Percentiles rank a stretch among this genome's conserved stretches.
Conservation (phyloP, 495 filamentous ascomycete genomes). For the Aspergillus coremiiformis region DNA sequence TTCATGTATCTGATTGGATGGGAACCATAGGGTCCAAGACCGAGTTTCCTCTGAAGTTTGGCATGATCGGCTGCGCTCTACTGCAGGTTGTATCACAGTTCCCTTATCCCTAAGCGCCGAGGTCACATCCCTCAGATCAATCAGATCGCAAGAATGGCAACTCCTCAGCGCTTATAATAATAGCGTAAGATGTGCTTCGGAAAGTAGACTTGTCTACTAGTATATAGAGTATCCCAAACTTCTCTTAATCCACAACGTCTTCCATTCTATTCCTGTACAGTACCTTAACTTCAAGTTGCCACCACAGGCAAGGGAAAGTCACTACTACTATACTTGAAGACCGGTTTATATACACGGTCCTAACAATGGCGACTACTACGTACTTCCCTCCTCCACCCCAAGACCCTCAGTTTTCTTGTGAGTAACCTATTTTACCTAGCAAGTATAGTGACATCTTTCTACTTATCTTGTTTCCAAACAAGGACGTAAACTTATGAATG, state of each 20-base stretch:
- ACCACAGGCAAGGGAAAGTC: too few relatives aligned
- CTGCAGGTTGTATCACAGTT: conserved; percentile 9
- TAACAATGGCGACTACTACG: background rate
- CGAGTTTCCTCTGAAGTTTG: background rate
- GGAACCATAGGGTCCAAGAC: too few relatives aligned
- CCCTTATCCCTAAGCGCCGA: conserved; percentile 7
- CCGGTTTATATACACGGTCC: too few relatives aligned
- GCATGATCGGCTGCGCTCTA: conserved; percentile 1
- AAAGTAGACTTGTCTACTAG: too few relatives aligned
- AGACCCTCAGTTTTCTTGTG: conserved; percentile 12
- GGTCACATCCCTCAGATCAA: background rate
- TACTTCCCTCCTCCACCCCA: conserved; percentile 14
- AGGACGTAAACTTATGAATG: background rate
- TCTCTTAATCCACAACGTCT: too few relatives aligned
- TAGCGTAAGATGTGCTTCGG: background rate
- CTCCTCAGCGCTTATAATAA: background rate
- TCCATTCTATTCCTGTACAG: too few relatives aligned
- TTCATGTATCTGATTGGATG: too few relatives aligned
- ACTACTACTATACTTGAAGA: background rate
- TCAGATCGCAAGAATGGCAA: background rate
- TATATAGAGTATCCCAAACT: too few relatives aligned
- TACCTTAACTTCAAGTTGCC: too few relatives aligned
- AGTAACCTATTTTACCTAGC: too few relatives aligned
- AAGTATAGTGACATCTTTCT: conserved; percentile 6
- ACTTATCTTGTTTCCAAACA: background rate